Evolutionary conservation across 2,329 filamentous ascomycete species (phyloP).

Genomic region (Neofusicoccum kwambonambiense): DNA sequence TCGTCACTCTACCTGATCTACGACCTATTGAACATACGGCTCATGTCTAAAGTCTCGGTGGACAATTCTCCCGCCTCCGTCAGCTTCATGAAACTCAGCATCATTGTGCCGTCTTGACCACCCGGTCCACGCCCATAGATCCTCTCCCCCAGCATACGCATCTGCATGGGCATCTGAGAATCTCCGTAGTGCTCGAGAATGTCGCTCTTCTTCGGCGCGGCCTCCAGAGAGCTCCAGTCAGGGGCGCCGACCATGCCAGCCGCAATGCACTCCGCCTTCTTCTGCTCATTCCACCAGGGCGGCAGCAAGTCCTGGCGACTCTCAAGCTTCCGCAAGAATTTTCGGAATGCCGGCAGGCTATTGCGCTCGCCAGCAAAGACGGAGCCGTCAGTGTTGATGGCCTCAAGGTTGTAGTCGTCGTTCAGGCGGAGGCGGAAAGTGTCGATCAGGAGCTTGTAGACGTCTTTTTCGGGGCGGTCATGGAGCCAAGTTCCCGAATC

Average conservation of each 20-base stretch:
- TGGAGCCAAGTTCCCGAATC: constrained; percentile 27
- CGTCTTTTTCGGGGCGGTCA: constrained; percentile 25
- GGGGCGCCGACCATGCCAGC: constrained; percentile 20
- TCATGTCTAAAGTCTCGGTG: too few species aligned
- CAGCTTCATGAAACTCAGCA: constrained; percentile 22
- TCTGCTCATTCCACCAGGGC: constrained; percentile 26
- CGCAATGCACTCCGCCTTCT: constrained; percentile 24
- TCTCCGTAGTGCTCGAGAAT: constrained; percentile 27
- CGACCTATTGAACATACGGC: too few species aligned
- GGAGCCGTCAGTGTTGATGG: neutral
- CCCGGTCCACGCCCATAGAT: constrained; percentile 22
- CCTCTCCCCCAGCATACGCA: constrained; percentile 27
- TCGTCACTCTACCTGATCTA: too few species aligned
- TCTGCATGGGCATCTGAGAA: constrained; percentile 27
- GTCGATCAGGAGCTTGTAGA: constrained; percentile 31
- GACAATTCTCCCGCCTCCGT: too few species aligned
- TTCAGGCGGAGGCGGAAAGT: constrained; percentile 27
- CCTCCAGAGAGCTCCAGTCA: constrained; percentile 23
- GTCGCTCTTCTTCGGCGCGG: constrained; percentile 21
- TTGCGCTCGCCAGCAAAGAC: neutral
- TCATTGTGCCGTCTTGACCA: constrained; percentile 22
- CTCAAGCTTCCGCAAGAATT: constrained; percentile 23
- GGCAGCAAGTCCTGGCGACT: constrained; percentile 22
- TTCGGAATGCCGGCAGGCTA: constrained; percentile 23
- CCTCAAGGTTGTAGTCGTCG: constrained; percentile 25